Conservation (phyloP, 2,329 filamentous ascomycete species). For the Sclerotinia sclerotiorum region DNA sequence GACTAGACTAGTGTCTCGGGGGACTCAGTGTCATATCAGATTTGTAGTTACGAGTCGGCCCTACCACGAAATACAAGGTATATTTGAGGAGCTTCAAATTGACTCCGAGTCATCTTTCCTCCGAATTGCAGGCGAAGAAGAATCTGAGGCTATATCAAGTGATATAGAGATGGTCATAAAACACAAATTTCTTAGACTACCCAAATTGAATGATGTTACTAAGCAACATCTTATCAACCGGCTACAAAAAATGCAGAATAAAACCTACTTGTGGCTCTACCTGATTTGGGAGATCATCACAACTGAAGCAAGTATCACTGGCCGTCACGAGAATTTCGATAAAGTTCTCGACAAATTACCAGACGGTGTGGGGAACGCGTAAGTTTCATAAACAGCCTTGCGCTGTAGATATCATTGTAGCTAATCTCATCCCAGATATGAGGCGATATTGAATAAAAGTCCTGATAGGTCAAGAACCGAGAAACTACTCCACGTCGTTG, state of each 20-base stretch:
- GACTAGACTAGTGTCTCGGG: neutral
- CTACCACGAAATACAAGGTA: slow-evolving; percentile 6
- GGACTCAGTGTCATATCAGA: neutral
- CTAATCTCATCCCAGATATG: neutral
- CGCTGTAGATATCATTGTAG: neutral
- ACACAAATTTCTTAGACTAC: neutral
- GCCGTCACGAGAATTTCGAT: neutral
- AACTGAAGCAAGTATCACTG: too few species aligned
- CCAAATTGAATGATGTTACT: neutral
- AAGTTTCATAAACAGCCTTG: neutral
- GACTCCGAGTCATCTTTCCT: neutral
- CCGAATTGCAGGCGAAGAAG: slow-evolving; percentile 13
- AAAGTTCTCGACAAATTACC: neutral
- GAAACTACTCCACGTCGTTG: slow-evolving; percentile 21
- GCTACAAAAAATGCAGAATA: neutral
- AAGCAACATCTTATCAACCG: neutral
- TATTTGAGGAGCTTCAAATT: neutral
- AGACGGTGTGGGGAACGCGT: neutral
- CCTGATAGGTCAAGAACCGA: neutral
- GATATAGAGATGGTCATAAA: slow-evolving; percentile 24
- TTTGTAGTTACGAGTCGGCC: slow-evolving; percentile 22
- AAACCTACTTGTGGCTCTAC: slow-evolving; percentile 25
- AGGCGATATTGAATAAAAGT: slow-evolving; percentile 4
- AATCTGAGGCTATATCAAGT: slow-evolving; percentile 15
- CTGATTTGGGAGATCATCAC: neutral